phyloP scores from a whole-genome alignment of 1,284 basidiomycete species.

The Trametes polyzona region DNA sequence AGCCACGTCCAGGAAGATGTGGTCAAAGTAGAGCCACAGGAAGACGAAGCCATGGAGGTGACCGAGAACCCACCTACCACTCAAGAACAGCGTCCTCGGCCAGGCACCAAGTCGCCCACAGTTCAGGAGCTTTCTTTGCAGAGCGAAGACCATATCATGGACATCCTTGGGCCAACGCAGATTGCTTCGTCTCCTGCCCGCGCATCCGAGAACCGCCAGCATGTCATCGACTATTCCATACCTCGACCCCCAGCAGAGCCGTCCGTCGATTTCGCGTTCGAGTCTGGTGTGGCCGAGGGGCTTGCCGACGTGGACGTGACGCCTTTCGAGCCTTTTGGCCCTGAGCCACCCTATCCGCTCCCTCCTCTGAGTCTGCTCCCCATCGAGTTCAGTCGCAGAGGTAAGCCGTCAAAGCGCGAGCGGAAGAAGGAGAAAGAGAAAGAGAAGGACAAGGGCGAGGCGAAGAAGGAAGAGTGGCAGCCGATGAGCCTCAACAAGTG shows the following conservation, averaged over 20 bases:
- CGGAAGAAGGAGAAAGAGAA: conserved; percentile 55
- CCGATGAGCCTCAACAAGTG: conserved; percentile 74
- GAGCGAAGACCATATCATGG: conserved; percentile 24
- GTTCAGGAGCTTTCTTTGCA: conserved; percentile 5
- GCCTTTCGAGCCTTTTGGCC: conserved; percentile 18
- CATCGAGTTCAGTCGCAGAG: conserved; percentile 63
- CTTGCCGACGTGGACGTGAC: conserved; percentile 24
- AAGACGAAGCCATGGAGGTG: conserved; percentile 21
- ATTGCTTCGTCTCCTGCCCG: conserved; percentile 3
- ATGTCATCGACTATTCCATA: conserved; percentile 16
- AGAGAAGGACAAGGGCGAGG: conserved; percentile 41
- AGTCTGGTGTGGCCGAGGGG: conserved; percentile 20
- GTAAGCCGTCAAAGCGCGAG: conserved; percentile 54
- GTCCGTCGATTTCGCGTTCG: conserved; percentile 4
- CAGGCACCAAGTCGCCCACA: neutral
- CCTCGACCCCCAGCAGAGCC: conserved; percentile 12
- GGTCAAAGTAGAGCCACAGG: conserved; percentile 21
- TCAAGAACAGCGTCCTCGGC: neutral
- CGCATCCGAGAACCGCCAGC: neutral
- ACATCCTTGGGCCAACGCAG: conserved; percentile 13
- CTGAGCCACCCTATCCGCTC: conserved; percentile 54
- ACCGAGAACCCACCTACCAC: neutral
- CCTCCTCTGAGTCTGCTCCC: conserved; percentile 68
- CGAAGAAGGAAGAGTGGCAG: conserved; percentile 62
- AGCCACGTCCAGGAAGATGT: neutral